A percentile compares a stretch with the other conserved stretches of the same genome.
These are phyloP conservation scores for Lodderomyces beijingensis DNA, from an alignment of 1,139 yeast genomes.

Conservation along the genomic window DNA sequence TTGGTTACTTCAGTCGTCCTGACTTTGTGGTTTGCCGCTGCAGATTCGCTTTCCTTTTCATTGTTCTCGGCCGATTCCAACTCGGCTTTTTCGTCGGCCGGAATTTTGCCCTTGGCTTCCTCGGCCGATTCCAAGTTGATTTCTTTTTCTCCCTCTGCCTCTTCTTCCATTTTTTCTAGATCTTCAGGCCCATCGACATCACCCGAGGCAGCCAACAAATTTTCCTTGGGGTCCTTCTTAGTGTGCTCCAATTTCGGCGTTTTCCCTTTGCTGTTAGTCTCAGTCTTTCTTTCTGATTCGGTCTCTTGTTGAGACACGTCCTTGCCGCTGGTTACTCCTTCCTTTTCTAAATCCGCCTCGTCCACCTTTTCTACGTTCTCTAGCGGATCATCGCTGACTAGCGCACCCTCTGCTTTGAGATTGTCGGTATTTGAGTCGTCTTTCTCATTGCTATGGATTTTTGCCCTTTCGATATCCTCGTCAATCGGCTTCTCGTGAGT, in stretches of 20 bases:
- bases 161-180: slow-evolving; percentile 5
- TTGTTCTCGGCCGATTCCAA: slow-evolving; percentile 7
- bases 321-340: slow-evolving; percentile 7
- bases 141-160: slow-evolving; percentile 4
- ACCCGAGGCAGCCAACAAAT: slow-evolving; percentile 1
- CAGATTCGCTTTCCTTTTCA: slow-evolving; percentile 1
- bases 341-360: slow-evolving; percentile 8
- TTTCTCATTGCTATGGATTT: slow-evolving; percentile 24
- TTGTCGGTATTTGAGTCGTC: slow-evolving; percentile 40
- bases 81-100: slow-evolving; percentile 10
- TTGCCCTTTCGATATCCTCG: slow-evolving; percentile 8
- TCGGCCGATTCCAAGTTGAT: slow-evolving; percentile 6
- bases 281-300: slow-evolving; percentile 6
- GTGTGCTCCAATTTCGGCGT: slow-evolving; percentile 2
- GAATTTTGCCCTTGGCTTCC: slow-evolving; percentile 7
- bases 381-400: slow-evolving; percentile 44
- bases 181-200: slow-evolving; percentile 6
- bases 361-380: slow-evolving; percentile 16
- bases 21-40: slow-evolving; percentile 6
- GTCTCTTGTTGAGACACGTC: slow-evolving; percentile 3
- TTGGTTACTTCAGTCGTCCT: background rate
- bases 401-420: slow-evolving; percentile 41
- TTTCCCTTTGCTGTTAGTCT: slow-evolving; percentile 5
- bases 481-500: slow-evolving; percentile 8
- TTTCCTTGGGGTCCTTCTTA: background rate